Conservation (phyloP, 2,329 filamentous ascomycete species). For the Herpotrichia juniperi region DNA sequence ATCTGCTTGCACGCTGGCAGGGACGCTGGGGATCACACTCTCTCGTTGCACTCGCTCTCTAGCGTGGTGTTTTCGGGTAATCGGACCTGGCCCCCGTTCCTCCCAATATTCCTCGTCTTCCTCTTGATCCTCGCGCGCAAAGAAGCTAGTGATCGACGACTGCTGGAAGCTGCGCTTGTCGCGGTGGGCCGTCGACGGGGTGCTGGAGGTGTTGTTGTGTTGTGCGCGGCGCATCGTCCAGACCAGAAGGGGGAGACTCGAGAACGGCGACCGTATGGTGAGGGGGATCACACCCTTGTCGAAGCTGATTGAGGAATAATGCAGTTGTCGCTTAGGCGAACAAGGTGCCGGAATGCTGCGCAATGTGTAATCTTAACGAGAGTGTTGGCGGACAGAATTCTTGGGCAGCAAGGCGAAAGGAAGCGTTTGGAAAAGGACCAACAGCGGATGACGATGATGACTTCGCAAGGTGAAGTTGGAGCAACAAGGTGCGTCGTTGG, state of each 20-base stretch:
- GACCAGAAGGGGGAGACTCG: slow-evolving; percentile 2
- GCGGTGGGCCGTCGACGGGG: slow-evolving; percentile 30
- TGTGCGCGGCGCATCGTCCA: slow-evolving; percentile 23
- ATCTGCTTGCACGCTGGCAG: slow-evolving; percentile 74
- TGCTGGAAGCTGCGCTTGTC: slow-evolving; percentile 54
- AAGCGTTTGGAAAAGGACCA: slow-evolving; percentile 6
- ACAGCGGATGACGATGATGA: slow-evolving; percentile 4
- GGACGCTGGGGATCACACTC: slow-evolving; percentile 58
- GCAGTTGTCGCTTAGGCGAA: slow-evolving; percentile 4
- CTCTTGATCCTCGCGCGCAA: slow-evolving; percentile 35
- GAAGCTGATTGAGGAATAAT: slow-evolving; percentile 13
- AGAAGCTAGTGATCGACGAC: slow-evolving; percentile 52
- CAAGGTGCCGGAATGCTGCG: slow-evolving; percentile 8
- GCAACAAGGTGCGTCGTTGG: background rate
- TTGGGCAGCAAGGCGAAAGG: background rate
- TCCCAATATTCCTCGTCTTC: slow-evolving; percentile 17
- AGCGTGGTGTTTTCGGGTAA: slow-evolving; percentile 27
- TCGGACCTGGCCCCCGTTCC: slow-evolving; percentile 34
- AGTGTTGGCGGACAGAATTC: slow-evolving; percentile 11
- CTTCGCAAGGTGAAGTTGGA: background rate
- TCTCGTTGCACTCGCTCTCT: slow-evolving; percentile 13
- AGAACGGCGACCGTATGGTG: background rate
- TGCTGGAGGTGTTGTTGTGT: slow-evolving; percentile 13
- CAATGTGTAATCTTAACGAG: slow-evolving; percentile 9
- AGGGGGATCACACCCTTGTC: slow-evolving; percentile 8